Percentiles rank a stretch among this genome's conserved stretches.
These are phyloP conservation scores for Flammula alnicola DNA, from an alignment of 1,284 basidiomycete genomes.

Conservation along the genomic window DNA sequence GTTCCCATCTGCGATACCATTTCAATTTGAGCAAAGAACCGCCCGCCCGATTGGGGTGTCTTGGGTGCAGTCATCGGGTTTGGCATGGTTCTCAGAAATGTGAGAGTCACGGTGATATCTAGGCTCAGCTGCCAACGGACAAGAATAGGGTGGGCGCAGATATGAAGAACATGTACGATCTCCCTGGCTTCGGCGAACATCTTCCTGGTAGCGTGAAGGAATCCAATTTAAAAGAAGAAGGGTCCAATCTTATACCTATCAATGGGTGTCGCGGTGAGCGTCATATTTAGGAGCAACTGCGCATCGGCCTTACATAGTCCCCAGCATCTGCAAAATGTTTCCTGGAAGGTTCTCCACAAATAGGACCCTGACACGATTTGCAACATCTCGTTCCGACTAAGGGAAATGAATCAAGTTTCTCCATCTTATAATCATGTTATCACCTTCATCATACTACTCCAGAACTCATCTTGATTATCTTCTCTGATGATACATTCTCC, in stretches of 20 bases:
- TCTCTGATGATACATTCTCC: constrained; percentile 17
- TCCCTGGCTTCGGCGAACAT: constrained; percentile 31
- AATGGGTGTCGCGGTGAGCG: constrained; percentile 24
- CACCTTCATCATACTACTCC: constrained; percentile 31
- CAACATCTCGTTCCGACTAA: constrained; percentile 22
- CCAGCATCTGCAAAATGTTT: constrained; percentile 53
- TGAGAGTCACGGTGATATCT: constrained; percentile 20
- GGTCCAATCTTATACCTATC: constrained; percentile 50
- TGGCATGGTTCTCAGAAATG: constrained; percentile 41
- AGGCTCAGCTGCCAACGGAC: background rate
- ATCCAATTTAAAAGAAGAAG: constrained; percentile 55
- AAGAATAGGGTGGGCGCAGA: background rate
- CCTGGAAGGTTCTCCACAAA: constrained; percentile 51
- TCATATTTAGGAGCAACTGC: constrained; percentile 25
- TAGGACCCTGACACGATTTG: constrained; percentile 42
- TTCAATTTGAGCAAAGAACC: constrained; percentile 12
- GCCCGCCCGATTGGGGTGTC: constrained; percentile 16
- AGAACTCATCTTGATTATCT: constrained; percentile 31
- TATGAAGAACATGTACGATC: constrained; percentile 39
- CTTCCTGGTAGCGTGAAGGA: constrained; percentile 48
- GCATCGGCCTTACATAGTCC: constrained; percentile 40
- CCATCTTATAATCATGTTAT: too few species aligned
- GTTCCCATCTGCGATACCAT: constrained; percentile 15
- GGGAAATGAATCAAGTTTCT: too few species aligned
- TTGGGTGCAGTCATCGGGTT: constrained; percentile 28